Base-by-base conservation (phyloP, 2,329 filamentous ascomycete genomes). In the Cadophora sp. region DNA sequence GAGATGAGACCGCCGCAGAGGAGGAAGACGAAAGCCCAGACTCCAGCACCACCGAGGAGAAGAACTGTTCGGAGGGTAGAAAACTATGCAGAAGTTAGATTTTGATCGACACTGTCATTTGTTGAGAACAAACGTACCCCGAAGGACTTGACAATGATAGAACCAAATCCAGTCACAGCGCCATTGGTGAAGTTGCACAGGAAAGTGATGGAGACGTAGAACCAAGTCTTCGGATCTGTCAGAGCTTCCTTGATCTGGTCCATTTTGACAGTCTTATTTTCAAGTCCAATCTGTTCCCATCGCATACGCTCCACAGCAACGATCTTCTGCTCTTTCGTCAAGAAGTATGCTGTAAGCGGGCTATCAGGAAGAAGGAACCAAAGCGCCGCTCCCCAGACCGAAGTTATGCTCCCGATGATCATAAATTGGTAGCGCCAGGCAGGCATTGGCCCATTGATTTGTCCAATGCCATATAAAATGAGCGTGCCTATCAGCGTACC, bases 171-270 rank as follows among this genome's bases (percentile, higher is more conserved):
- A 24, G 27, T 61, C 3, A 58, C 48, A 8, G 33, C 62, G 22
- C 60, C 63, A 47, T 64, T 64, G 13, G 48, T 41, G 27, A 68
- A 33, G 22, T 63, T 62, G 22, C 45, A 36, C n/a, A 55, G 27
- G 18, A 68, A 48, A 8, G 53, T 36, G 11, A 66, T 59, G 2
- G 59, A 48, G 9, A 66, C 24, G 11, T 47, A 68, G 7, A 66
- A 45, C 39, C 58, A 79, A 14, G 76, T 70, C 8, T 76, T 69
- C 0, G 77, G 76, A 43, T 81, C 80, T 1, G 72, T 72, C 36
- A 80, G 68, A 0, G 79, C 78, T 51, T 81, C 79, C n/a, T 74
- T 74, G n/a, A 79, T 68, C 64, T 81, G 80, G 45, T 78, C 73
- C 14, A 67, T 72, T 59, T 81, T 80, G 55, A 76, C 76, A 11